A percentile compares a stretch with the other conserved stretches of the same genome.
Conservation (phyloP, 148 eudicot species). For the Nyssa sinensis region DNA sequence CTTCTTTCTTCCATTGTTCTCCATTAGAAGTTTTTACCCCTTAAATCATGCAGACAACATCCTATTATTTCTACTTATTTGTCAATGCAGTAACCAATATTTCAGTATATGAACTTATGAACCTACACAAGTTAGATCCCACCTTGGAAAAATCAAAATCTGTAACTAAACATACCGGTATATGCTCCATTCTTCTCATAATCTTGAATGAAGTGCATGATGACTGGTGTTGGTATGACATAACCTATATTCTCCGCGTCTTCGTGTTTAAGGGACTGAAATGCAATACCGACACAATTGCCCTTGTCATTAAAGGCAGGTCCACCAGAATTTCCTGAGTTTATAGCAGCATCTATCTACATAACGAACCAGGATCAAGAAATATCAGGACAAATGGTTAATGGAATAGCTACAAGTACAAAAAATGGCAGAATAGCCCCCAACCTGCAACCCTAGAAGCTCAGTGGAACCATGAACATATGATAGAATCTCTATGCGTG, state of each 20-base stretch:
- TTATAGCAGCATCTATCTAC: conserved; percentile 93
- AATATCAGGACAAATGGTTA: background rate
- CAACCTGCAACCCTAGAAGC: conserved; percentile 89
- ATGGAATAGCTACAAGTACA: background rate
- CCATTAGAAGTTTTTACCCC: background rate
- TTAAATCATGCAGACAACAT: background rate
- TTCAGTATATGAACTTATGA: background rate
- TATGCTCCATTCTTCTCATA: conserved; percentile 84
- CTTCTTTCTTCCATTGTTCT: too few species aligned
- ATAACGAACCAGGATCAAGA: conserved; percentile 5
- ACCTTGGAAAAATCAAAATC: background rate
- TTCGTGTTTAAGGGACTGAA: conserved; percentile 89
- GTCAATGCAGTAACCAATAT: background rate
- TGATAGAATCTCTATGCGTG: conserved; percentile 88
- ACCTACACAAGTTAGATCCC: background rate
- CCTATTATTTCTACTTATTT: background rate
- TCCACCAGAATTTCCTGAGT: conserved; percentile 94
- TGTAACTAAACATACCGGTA: conserved; percentile 50
- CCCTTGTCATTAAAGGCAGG: conserved; percentile 88
- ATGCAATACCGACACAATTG: conserved; percentile 86
- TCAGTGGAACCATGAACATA: conserved; percentile 94
- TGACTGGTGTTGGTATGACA: conserved; percentile 93
- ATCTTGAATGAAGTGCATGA: conserved; percentile 76
- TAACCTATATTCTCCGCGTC: conserved; percentile 91
- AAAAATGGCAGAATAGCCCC: conserved; percentile 1